A percentile compares a stretch with the other conserved stretches of the same genome.
Conservation (phyloP, 495 filamentous ascomycete genomes). For the Aspergillus heteromorphus region DNA sequence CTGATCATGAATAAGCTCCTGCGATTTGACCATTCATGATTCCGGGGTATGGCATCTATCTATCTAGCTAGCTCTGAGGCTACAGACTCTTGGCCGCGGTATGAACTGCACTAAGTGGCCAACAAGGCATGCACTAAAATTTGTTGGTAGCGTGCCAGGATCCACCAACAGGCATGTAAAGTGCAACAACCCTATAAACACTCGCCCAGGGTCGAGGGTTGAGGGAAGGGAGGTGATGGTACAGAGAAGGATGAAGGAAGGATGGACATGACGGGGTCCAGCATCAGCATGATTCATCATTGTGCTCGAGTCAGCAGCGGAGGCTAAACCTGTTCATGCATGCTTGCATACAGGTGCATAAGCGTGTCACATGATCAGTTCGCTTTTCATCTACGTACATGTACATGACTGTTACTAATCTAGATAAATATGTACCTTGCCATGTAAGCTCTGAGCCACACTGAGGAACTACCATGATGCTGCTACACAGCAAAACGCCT, state of each 20-base stretch:
- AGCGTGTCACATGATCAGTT: neutral
- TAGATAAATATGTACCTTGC: neutral
- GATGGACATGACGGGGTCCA: neutral
- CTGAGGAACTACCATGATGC: no score
- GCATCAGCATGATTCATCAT: neutral
- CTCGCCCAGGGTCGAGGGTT: neutral
- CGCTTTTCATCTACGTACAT: no score
- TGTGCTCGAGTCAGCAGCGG: neutral
- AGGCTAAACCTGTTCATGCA: neutral
- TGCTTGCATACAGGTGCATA: neutral
- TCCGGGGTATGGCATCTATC: no score
- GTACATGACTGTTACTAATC: no score
- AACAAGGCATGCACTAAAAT: no score
- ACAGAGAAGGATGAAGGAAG: no score
- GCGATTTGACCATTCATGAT: neutral
- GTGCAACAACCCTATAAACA: no score
- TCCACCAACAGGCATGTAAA: neutral
- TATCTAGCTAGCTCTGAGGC: neutral
- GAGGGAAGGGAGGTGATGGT: no score
- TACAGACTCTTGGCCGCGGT: neutral
- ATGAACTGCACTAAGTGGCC: neutral
- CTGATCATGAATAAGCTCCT: neutral
- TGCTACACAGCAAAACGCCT: no score
- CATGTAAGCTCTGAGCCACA: neutral
- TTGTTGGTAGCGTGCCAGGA: no score